Percentiles rank a stretch among this genome's conserved stretches.
phyloP scores from a whole-genome alignment of 164 flowering plant genomes.

The Vitis labrusca region DNA sequence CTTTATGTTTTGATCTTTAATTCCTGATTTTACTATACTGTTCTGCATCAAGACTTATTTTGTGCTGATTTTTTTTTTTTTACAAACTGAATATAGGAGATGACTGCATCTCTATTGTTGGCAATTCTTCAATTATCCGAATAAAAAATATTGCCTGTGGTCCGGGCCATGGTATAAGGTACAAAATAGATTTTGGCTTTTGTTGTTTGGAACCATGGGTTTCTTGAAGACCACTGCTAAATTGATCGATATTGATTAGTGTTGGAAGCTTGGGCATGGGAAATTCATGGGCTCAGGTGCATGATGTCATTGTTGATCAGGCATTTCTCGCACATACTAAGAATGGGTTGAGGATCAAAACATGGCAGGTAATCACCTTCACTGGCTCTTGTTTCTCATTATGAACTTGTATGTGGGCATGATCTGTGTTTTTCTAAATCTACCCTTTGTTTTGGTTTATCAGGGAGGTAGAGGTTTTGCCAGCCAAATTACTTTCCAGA shows the following conservation, averaged over 20 bases:
- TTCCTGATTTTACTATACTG: no score
- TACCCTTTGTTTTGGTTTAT: neutral
- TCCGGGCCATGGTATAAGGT: conserved; percentile 99
- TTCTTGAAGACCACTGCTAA: neutral
- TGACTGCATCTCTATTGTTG: conserved; percentile 89
- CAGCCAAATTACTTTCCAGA: conserved; percentile 47
- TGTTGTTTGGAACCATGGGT: neutral
- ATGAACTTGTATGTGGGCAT: neutral
- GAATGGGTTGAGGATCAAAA: conserved; percentile 88
- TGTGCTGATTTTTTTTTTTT: neutral
- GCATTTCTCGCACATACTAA: conserved; percentile 62
- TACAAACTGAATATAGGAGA: conserved; percentile 51
- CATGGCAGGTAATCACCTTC: conserved; percentile 77
- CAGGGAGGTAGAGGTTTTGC: conserved; percentile 92
- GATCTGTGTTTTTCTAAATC: conserved; percentile 4
- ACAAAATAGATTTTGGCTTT: neutral
- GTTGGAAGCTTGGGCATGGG: conserved; percentile 81
- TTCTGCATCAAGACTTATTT: neutral
- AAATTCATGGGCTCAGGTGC: conserved; percentile 48
- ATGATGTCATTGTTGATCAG: conserved; percentile 60
- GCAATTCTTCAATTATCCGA: conserved; percentile 64
- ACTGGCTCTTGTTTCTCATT: neutral
- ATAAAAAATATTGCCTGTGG: conserved; percentile 65
- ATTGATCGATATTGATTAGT: conserved; percentile 29
- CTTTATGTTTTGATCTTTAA: no score